Percentiles rank a stretch among this genome's conserved stretches.
These are phyloP conservation scores for Arthroderma sp. DNA, from an alignment of 2,329 filamentous ascomycete species.

Conservation along the genomic window DNA sequence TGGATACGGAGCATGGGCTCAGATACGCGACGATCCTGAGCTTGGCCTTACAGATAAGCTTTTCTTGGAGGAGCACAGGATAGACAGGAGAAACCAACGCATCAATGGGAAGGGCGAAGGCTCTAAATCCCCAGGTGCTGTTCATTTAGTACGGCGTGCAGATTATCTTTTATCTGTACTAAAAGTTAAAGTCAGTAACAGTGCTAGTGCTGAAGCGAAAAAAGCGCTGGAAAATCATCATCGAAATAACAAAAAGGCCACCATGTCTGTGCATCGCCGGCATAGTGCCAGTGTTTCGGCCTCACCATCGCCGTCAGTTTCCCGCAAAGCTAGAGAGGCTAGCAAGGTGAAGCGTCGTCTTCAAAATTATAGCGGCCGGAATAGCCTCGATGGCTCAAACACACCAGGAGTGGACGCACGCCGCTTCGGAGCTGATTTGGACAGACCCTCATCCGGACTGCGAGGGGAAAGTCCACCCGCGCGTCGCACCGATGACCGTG, in stretches of 20 bases:
- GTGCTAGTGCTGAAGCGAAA: slow-evolving; percentile 49
- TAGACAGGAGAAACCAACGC: slow-evolving; percentile 91
- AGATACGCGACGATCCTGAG: slow-evolving; percentile 83
- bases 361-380: slow-evolving; percentile 28
- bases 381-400: slow-evolving; percentile 30
- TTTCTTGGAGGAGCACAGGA: slow-evolving; percentile 94
- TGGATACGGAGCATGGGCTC: slow-evolving; percentile 88
- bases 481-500: slow-evolving; percentile 14
- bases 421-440: slow-evolving; percentile 1
- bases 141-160: slow-evolving; percentile 85
- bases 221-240: slow-evolving; percentile 83
- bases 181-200: slow-evolving; percentile 69
- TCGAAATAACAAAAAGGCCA: slow-evolving; percentile 73
- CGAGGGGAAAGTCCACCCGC: slow-evolving; percentile 14
- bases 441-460: background rate
- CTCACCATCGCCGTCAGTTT: slow-evolving; percentile 31
- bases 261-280: slow-evolving; percentile 18
- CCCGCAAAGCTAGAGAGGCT: slow-evolving; percentile 30
- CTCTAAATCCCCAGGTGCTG: slow-evolving; percentile 80
- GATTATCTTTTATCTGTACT: slow-evolving; percentile 94
- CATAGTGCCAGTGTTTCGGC: slow-evolving; percentile 30
- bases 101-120: slow-evolving; percentile 42
- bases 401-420: slow-evolving; percentile 30
- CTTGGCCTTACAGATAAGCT: slow-evolving; percentile 80
- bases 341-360: slow-evolving; percentile 31